A percentile compares a stretch with the other conserved stretches of the same genome.
phyloP scores from a whole-genome alignment of 2,329 filamentous ascomycete species.

The Gliomastix tumulicola region DNA sequence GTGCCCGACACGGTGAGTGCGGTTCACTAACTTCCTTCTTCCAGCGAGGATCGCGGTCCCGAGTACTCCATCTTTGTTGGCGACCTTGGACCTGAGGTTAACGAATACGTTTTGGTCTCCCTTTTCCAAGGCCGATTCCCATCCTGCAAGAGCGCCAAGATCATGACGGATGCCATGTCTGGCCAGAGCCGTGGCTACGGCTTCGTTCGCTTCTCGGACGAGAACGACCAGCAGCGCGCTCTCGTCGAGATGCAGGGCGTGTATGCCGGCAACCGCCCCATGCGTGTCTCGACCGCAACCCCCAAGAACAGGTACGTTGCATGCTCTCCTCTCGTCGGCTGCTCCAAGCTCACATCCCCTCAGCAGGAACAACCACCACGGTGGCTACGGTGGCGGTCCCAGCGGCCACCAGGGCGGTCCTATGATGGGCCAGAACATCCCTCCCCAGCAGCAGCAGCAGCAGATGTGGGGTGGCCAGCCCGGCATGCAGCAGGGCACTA shows the following conservation, averaged over 20 bases:
- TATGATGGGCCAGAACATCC: constrained; percentile 39
- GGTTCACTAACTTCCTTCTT: too few species aligned
- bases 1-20: too few species aligned
- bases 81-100: constrained; percentile 95
- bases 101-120: constrained; percentile 94
- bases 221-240: constrained; percentile 92
- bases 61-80: constrained; percentile 98
- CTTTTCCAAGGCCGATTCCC: constrained; percentile 95
- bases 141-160: constrained; percentile 98
- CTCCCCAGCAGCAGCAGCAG: constrained; percentile 40
- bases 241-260: constrained; percentile 98
- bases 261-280: constrained; percentile 96
- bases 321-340: background rate
- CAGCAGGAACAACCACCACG: constrained; percentile 25
- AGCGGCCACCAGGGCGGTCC: constrained; percentile 30
- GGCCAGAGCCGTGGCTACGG: constrained; percentile 97
- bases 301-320: constrained; percentile 75
- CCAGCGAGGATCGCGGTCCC: constrained; percentile 86
- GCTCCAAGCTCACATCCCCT: constrained; percentile 1
- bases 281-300: constrained; percentile 96
- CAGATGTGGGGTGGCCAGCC: constrained; percentile 34
- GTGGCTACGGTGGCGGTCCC: constrained; percentile 32
- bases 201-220: constrained; percentile 94
- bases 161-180: constrained; percentile 98
- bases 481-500: constrained; percentile 20